These are phyloP conservation scores for Sphagnum magellanicum DNA, from an alignment of 228 moss, liverwort and hornwort genomes.

Conservation along the genomic window DNA sequence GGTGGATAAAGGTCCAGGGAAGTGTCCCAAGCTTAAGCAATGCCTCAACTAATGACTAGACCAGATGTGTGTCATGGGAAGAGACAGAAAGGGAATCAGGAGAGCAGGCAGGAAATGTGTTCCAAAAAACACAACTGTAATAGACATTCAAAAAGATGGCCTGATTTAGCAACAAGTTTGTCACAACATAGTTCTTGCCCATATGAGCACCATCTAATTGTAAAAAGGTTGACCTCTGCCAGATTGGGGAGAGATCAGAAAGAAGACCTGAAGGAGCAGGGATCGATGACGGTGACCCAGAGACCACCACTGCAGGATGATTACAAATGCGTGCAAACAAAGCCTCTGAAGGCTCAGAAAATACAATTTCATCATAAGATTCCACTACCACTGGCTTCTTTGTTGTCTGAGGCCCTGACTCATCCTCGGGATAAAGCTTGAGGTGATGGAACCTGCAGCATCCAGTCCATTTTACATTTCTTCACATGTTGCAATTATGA, in stretches of 20 bases:
- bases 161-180: too few relatives aligned
- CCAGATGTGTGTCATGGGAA: too few relatives aligned
- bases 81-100: neutral
- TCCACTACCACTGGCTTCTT: conserved; percentile 98
- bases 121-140: neutral
- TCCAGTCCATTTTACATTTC: neutral
- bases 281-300: conserved; percentile 41
- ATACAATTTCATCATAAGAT: conserved; percentile 90
- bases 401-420: conserved; percentile 81
- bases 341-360: conserved; percentile 88
- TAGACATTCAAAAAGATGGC: too few relatives aligned
- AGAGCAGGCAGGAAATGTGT: neutral
- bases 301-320: conserved; percentile 49
- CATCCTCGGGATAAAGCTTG: conserved; percentile 93
- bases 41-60: too few relatives aligned
- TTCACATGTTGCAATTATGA: too few relatives aligned
- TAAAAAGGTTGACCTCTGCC: too few relatives aligned
- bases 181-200: too few relatives aligned
- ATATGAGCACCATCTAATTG: too few relatives aligned
- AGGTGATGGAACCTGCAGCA: conserved; percentile 88
- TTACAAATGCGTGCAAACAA: conserved; percentile 68
- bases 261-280: conserved; percentile 33
- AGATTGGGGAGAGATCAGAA: too few relatives aligned
- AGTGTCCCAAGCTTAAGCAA: too few relatives aligned
- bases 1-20: too few relatives aligned